Base-by-base conservation (phyloP, 2,329 filamentous ascomycete species). In the Aspergillus niger region DNA sequence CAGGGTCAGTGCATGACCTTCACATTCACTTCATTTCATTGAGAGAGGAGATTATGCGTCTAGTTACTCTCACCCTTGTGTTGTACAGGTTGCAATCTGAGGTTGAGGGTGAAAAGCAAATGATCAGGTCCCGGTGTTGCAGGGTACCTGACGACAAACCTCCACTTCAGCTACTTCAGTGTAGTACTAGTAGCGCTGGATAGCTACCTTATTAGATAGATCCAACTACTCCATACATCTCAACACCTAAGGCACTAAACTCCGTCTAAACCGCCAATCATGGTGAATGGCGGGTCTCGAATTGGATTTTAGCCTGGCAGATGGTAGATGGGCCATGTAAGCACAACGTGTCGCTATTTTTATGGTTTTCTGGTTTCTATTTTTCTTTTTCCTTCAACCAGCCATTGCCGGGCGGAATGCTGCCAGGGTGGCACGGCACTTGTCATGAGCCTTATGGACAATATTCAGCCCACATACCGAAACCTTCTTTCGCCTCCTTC, bases 331-430 rank as follows among this genome's bases (percentile, higher is more conserved):
- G 32, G 24, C 41, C 43, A 53, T 24, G 26, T 38, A 48, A 54
- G 49, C 57, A 43, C 41, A 62, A 62, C 60, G 60, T 62, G 60
- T 55, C 60, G 13, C 57, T 59, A 54, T 54, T 53, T 62, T 62
- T 59, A 43, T 50, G 39, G 32, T 28, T 44, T 41, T 41, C 28
- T 38, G 39, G 20, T 20, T 44, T 44, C 17, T 30, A 8, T 30
- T 30, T 30, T 36, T 13, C 5, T 5, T 36, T 36, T 36, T 15
- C 10, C 13, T 13, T 13, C 11, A 36, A 44, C 41, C 41, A 44
- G 41, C 41, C 41, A 44, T 44, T 44, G n/a, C n/a, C 17, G 41
- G 41, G 41, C 20, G 41, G 41, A 28, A 54, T 48, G 32, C 24
- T n/a, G 50, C 24, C 30, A 32, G 28, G 24, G 30, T 53, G 20